phyloP scores from a whole-genome alignment of 2,329 filamentous ascomycete genomes.

The Rhinocladiella similis region DNA sequence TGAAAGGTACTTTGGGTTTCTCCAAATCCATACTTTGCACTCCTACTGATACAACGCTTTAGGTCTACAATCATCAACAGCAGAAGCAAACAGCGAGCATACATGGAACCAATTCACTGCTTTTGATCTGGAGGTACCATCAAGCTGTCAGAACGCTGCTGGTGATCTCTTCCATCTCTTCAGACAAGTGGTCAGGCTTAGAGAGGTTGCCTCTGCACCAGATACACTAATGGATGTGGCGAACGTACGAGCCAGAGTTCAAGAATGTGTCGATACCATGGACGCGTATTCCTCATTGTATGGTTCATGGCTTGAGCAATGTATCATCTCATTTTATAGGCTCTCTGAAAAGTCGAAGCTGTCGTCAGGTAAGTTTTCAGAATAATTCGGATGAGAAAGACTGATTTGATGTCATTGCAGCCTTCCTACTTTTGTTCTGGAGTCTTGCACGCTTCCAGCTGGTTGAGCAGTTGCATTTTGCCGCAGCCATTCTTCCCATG shows the following conservation, averaged over 20 bases:
- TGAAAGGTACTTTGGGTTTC: conserved; percentile 3
- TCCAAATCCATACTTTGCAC: neutral
- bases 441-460: conserved; percentile 3
- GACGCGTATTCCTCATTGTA: conserved; percentile 14
- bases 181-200: conserved; percentile 5
- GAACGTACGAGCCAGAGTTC: neutral
- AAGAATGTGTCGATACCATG: neutral
- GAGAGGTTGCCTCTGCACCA: neutral
- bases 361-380: conserved; percentile 8
- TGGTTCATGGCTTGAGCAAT: conserved; percentile 15
- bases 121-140: conserved; percentile 14
- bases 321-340: conserved; percentile 15
- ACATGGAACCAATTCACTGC: conserved; percentile 6
- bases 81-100: neutral
- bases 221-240: neutral
- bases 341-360: conserved; percentile 19
- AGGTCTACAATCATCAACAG: neutral
- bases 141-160: conserved; percentile 11
- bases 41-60: neutral
- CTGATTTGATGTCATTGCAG: conserved; percentile 1
- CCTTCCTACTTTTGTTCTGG: conserved; percentile 18
- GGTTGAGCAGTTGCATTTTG: conserved; percentile 15
- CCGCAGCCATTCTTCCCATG: conserved; percentile 2
- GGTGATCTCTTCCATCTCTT: conserved; percentile 20
- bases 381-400: neutral